Conservation (phyloP, 495 filamentous ascomycete species). For the Hypoxylon fragiforme region DNA sequence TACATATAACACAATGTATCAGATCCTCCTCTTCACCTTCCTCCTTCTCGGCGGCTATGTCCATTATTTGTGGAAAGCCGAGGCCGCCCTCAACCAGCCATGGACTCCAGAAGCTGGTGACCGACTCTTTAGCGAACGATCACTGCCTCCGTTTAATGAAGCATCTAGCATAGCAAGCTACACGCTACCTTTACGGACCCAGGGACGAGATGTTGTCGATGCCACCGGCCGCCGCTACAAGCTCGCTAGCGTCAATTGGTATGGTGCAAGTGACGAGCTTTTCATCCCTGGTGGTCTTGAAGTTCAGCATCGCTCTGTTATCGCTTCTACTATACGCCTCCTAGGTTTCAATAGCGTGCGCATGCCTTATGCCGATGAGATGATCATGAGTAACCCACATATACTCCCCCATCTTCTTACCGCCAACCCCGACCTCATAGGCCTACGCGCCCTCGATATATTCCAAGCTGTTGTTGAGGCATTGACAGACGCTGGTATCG, state of each 20-base stretch:
- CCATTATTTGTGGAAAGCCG: constrained; percentile 45
- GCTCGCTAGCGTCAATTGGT: constrained; percentile 65
- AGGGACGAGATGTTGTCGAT: constrained; percentile 60
- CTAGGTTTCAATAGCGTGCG: constrained; percentile 68
- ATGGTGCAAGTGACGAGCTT: constrained; percentile 61
- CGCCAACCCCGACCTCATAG: constrained; percentile 58
- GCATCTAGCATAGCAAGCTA: constrained; percentile 47
- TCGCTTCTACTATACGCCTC: constrained; percentile 53
- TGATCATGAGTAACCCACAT: constrained; percentile 57
- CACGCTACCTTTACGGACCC: constrained; percentile 54
- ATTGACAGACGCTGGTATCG: constrained; percentile 59
- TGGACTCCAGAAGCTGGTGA: constrained; percentile 47
- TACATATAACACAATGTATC: constrained; percentile 31
- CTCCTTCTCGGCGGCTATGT: constrained; percentile 42
- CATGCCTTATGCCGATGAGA: constrained; percentile 64
- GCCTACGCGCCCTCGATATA: constrained; percentile 56
- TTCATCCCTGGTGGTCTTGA: constrained; percentile 65
- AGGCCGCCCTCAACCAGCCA: constrained; percentile 43
- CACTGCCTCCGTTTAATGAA: constrained; percentile 45
- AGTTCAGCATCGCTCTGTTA: constrained; percentile 56
- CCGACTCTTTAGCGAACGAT: constrained; percentile 45
- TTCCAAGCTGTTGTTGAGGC: constrained; percentile 55
- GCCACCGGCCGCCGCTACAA: constrained; percentile 53
- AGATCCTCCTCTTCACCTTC: constrained; percentile 38
- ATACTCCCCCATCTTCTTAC: constrained; percentile 51